Base-by-base conservation (phyloP, 208 protist species). In the Acanthamoeba royreba region DNA sequence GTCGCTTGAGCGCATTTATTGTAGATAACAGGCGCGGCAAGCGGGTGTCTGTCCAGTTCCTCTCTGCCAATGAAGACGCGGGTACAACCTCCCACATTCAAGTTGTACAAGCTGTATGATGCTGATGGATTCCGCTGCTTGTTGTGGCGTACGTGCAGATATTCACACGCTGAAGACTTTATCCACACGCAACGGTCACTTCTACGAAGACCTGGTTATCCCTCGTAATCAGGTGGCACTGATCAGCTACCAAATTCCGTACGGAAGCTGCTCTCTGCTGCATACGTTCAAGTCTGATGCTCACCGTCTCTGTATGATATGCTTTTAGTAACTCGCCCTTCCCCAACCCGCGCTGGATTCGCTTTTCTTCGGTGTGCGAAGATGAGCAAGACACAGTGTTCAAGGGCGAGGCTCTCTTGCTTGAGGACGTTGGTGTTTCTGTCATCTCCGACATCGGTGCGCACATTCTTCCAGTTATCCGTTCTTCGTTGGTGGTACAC, bases 371-470 rank as follows among this genome's bases (percentile, higher is more conserved):
- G 25, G 55, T 92, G 31, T 61, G 19, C 15, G 53, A 72, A 45
- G 87, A 79, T 33, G 87, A 92, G 43, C 87, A 92, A 42, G 15
- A 72, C 40, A 74, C 35, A 47, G 61, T 52, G 42, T 92, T 92
- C 47, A 58, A 92, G 45, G 87, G 87, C 40, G 87, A 92, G 63
- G 87, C 87, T 9, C 55, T 92, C 17, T 46, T 72, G 28, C 43
- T 92, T 22, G 61, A 72, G 28, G 87, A 79, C 28, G 61, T 53
- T 2, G 87, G 87, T 42, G 42, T 92, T 31, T 92, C 87, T 28
- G 87, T 92, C 7, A 52, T 92, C 31, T 92, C 87, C 25, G 87
- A 92, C 38, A 92, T 92, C 25, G 83, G 83, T 90, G 43, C 55
- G 31, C 13, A 31, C n/a, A 33, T 79, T 40, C 66, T n/a, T 31